Evolutionary conservation across 805 yeast genomes (phyloP).

Genomic region (Candida suzukii): DNA sequence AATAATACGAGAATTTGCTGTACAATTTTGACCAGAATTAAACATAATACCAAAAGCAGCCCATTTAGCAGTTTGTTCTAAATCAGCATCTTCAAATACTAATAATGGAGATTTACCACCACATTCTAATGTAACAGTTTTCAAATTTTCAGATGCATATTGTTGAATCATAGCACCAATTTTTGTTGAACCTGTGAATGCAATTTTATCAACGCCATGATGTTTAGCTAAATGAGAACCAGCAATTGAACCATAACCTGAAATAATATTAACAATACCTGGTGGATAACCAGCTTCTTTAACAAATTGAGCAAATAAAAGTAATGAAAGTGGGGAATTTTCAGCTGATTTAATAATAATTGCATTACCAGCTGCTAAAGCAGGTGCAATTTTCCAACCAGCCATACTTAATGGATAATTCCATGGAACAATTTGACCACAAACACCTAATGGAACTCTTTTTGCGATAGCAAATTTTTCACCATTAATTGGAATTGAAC

Average conservation of each 20-base stretch:
- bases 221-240: constrained; percentile 65
- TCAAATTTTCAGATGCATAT: constrained; percentile 53
- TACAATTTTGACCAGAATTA: constrained; percentile 65
- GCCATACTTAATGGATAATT: constrained; percentile 67
- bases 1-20: constrained; percentile 57
- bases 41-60: constrained; percentile 57
- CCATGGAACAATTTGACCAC: constrained; percentile 70
- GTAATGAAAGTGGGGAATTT: constrained; percentile 64
- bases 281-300: constrained; percentile 68
- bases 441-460: constrained; percentile 61
- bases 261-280: constrained; percentile 65
- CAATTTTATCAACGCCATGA: constrained; percentile 48
- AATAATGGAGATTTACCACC: constrained; percentile 69
- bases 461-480: constrained; percentile 58
- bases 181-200: constrained; percentile 60
- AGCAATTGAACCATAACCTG: constrained; percentile 63
- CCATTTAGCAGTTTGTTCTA: constrained; percentile 63
- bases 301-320: constrained; percentile 51
- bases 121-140: constrained; percentile 61
- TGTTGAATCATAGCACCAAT: constrained; percentile 63
- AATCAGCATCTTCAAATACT: constrained; percentile 55
- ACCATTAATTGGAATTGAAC: constrained; percentile 28
- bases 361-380: constrained; percentile 72
- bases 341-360: constrained; percentile 71
- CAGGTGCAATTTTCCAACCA: constrained; percentile 79